Percentiles rank a stretch among this genome's conserved stretches.
phyloP scores from a whole-genome alignment of 2,329 filamentous ascomycete genomes.

The Fonsecaea erecta region DNA sequence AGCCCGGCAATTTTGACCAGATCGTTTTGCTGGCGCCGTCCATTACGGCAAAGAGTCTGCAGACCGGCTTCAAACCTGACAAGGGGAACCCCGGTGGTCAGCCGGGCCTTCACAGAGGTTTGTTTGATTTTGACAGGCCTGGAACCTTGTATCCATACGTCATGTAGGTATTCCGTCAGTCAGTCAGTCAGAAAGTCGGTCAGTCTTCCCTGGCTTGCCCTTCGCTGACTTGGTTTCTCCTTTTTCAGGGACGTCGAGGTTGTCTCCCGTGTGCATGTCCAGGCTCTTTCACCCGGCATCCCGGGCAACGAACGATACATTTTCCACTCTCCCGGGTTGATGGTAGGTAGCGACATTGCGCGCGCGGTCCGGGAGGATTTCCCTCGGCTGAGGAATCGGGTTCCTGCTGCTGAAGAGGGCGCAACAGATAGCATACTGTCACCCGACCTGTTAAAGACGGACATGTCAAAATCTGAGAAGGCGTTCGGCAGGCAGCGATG shows the following conservation, averaged over 20 bases:
- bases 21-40: constrained; percentile 19
- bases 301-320: constrained; percentile 21
- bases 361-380: constrained; percentile 16
- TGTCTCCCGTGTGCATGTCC: constrained; percentile 20
- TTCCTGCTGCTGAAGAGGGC: constrained; percentile 11
- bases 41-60: constrained; percentile 16
- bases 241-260: constrained; percentile 20
- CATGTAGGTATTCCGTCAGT: too few species aligned
- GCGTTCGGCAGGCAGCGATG: constrained; percentile 16
- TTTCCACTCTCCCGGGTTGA: constrained; percentile 20
- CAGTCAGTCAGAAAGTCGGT: too few species aligned
- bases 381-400: constrained; percentile 15
- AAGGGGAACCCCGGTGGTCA: constrained; percentile 15
- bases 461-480: constrained; percentile 16
- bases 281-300: constrained; percentile 11
- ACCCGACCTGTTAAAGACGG: constrained; percentile 17
- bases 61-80: constrained; percentile 13
- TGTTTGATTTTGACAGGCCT: constrained; percentile 20
- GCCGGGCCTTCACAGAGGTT: constrained; percentile 14
- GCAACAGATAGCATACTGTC: background rate
- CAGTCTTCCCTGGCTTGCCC: too few species aligned
- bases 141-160: constrained; percentile 20
- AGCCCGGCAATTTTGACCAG: constrained; percentile 9
- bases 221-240: background rate
- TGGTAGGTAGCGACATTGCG: constrained; percentile 7